Conservation (phyloP, 148 eudicot genomes). For the Hydrangea macrophylla region DNA sequence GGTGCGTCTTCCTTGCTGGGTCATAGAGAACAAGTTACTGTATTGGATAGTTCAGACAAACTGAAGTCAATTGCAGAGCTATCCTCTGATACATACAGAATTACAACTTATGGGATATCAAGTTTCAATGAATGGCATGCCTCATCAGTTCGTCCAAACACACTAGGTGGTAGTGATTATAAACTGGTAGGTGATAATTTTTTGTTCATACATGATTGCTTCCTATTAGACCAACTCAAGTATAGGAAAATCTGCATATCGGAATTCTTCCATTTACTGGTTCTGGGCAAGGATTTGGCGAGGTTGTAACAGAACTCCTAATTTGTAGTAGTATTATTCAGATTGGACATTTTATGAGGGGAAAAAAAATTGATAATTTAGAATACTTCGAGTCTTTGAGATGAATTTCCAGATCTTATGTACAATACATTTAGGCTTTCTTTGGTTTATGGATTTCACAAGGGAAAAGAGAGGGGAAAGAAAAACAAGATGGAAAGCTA, state of each 20-base stretch:
- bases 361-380: neutral
- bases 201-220: neutral
- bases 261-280: neutral
- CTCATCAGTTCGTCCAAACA: neutral
- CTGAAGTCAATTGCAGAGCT: neutral
- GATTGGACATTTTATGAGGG: neutral
- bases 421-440: no score
- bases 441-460: no score
- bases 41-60: neutral
- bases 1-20: constrained; percentile 10
- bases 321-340: neutral
- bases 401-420: neutral
- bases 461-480: no score
- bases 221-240: neutral
- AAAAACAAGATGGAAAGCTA: no score
- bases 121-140: constrained; percentile 15
- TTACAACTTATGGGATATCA: constrained; percentile 11
- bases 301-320: neutral
- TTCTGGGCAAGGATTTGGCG: neutral
- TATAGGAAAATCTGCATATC: neutral
- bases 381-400: neutral
- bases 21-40: neutral
- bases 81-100: neutral
- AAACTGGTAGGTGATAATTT: constrained; percentile 13
- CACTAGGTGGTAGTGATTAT: constrained; percentile 15